Percentiles rank a stretch among this genome's conserved stretches.
Conservation (phyloP, 768 basidiomycete species). For the Psilocybe cubensis region DNA sequence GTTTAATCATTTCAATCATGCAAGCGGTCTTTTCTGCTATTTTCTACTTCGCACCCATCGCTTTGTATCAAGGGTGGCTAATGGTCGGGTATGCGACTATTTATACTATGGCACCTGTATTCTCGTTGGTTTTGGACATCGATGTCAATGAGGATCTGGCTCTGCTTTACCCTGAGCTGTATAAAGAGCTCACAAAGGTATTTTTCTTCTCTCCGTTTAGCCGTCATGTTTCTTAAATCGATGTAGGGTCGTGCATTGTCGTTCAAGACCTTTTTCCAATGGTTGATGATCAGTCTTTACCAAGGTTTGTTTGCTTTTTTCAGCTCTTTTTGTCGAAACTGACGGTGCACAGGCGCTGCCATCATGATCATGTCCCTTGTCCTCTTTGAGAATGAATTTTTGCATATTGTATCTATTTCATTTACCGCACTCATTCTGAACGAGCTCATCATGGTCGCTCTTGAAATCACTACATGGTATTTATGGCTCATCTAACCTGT, state of each 20-base stretch:
- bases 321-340: not conserved
- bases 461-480: slow-evolving; percentile 97
- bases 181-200: slow-evolving; percentile 97
- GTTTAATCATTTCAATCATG: slow-evolving; percentile 96
- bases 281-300: slow-evolving; percentile 97
- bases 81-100: slow-evolving; percentile 96
- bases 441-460: slow-evolving; percentile 97
- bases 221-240: not conserved
- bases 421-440: slow-evolving; percentile 96
- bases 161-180: slow-evolving; percentile 93
- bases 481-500: slow-evolving; percentile 15
- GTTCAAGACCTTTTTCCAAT: slow-evolving; percentile 98
- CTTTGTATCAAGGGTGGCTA: slow-evolving; percentile 97
- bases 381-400: slow-evolving; percentile 95
- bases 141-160: slow-evolving; percentile 97
- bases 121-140: slow-evolving; percentile 93
- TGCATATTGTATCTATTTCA: slow-evolving; percentile 98
- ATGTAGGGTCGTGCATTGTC: slow-evolving; percentile 87
- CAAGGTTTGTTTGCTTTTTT: slow-evolving; percentile 63
- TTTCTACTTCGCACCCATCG: slow-evolving; percentile 94
- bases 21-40: slow-evolving; percentile 96
- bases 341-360: slow-evolving; percentile 74
- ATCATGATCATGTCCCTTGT: slow-evolving; percentile 99
- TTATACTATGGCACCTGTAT: slow-evolving; percentile 98
- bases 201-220: not conserved